Conservation (phyloP, 208 protist species). For the Porcisia deanei region DNA sequence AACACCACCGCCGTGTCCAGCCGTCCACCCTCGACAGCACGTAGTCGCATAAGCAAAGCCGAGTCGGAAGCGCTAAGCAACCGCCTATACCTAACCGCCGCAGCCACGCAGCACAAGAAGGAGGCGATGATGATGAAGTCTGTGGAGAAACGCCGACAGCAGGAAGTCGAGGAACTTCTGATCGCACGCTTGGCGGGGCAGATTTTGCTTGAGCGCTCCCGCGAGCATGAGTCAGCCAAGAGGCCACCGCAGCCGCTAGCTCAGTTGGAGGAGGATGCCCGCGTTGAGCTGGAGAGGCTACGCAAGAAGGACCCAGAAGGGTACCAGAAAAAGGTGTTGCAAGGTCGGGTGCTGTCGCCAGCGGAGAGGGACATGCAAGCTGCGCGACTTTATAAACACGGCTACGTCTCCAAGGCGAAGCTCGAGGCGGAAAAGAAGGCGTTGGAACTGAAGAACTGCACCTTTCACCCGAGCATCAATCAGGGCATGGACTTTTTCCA, state of each 20-base stretch:
- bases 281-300: conserved; percentile 40
- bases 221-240: neutral
- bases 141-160: conserved; percentile 32
- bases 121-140: conserved; percentile 26
- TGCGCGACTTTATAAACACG: conserved; percentile 42
- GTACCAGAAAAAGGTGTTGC: conserved; percentile 41
- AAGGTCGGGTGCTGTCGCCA: conserved; percentile 28
- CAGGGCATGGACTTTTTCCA: conserved; percentile 12
- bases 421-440: conserved; percentile 35
- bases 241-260: conserved; percentile 21
- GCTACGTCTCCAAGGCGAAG: conserved; percentile 39
- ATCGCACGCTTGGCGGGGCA: conserved; percentile 47
- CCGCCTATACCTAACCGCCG: conserved; percentile 52
- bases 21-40: conserved; percentile 10
- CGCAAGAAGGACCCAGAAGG: conserved; percentile 29
- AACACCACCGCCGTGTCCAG: conserved; percentile 17
- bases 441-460: conserved; percentile 46
- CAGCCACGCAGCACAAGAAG: conserved; percentile 10
- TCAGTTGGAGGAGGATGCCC: conserved; percentile 35
- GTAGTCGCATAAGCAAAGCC: conserved; percentile 16
- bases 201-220: conserved; percentile 33
- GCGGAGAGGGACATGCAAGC: conserved; percentile 41
- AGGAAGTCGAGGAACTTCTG: conserved; percentile 62
- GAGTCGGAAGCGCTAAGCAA: conserved; percentile 26
- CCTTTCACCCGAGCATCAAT: conserved; percentile 56